phyloP scores from a whole-genome alignment of 345 rosid species.

The Trapa bicornis region DNA sequence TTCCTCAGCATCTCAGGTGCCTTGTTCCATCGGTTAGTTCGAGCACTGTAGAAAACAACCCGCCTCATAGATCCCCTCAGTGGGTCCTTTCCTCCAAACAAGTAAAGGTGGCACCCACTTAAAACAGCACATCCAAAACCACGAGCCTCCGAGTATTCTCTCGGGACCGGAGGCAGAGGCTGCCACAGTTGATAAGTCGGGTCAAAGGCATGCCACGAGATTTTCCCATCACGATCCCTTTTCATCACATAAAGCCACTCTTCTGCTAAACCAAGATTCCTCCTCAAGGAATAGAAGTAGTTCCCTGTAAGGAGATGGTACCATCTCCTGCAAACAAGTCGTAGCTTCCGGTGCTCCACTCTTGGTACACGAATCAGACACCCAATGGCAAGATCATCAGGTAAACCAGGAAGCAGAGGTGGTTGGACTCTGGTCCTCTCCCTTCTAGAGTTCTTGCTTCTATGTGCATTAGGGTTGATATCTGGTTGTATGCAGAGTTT shows the following conservation, averaged over 20 bases:
- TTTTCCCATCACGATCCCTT: slow-evolving; percentile 81
- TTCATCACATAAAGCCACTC: slow-evolving; percentile 95
- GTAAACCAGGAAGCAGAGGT: slow-evolving; percentile 85
- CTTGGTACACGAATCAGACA: slow-evolving; percentile 91
- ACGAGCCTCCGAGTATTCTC: slow-evolving; percentile 75
- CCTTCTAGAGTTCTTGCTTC: slow-evolving; percentile 48
- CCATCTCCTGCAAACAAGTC: slow-evolving; percentile 86
- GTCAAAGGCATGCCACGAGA: slow-evolving; percentile 88
- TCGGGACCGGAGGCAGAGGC: slow-evolving; percentile 93
- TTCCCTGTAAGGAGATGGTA: slow-evolving; percentile 56
- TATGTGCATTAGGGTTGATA: slow-evolving; percentile 85
- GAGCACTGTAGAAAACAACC: slow-evolving; percentile 73
- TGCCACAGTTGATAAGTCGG: slow-evolving; percentile 72
- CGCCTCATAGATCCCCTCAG: slow-evolving; percentile 77
- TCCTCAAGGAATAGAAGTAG: slow-evolving; percentile 69
- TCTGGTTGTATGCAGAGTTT: slow-evolving; percentile 93
- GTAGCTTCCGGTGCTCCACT: slow-evolving; percentile 69
- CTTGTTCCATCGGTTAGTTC: slow-evolving; percentile 91
- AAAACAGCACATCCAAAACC: slow-evolving; percentile 97
- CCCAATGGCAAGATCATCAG: slow-evolving; percentile 89
- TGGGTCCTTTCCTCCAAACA: slow-evolving; percentile 94
- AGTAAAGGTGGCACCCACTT: slow-evolving; percentile 76
- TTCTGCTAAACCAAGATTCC: slow-evolving; percentile 70
- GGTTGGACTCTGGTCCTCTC: slow-evolving; percentile 72
- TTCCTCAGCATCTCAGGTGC: slow-evolving; percentile 94